These are phyloP conservation scores for Colletotrichum spinosum DNA, from an alignment of 2,329 filamentous ascomycete species.

Conservation along the genomic window DNA sequence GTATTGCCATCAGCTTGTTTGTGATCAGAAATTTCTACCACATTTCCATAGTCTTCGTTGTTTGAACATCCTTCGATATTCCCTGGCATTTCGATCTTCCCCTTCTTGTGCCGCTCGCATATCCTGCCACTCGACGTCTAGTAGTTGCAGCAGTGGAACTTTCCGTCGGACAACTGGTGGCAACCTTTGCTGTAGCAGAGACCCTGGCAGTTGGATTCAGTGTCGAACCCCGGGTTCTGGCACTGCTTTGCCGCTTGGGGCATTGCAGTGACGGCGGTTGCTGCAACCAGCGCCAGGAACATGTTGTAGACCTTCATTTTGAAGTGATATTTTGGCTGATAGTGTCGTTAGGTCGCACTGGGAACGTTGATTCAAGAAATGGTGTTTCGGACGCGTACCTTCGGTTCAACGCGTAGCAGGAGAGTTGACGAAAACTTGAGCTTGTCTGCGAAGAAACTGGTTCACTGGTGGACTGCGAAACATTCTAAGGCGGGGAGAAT, in stretches of 20 bases:
- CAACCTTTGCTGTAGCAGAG: constrained; percentile 14
- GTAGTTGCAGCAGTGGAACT: constrained; percentile 9
- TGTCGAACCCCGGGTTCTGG: constrained; percentile 5
- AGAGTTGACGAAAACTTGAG: too few relatives aligned
- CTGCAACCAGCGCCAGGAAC: background rate
- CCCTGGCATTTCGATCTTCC: background rate
- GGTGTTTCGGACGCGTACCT: background rate
- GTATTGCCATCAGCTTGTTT: too few relatives aligned
- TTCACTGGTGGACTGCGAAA: too few relatives aligned
- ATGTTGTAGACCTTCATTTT: constrained; percentile 6
- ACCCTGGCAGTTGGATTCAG: constrained; percentile 4
- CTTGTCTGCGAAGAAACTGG: too few relatives aligned
- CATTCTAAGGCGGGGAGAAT: too few relatives aligned
- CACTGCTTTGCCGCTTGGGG: constrained; percentile 9
- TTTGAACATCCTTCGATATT: background rate
- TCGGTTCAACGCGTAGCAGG: background rate
- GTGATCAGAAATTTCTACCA: too few relatives aligned
- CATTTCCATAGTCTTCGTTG: too few relatives aligned
- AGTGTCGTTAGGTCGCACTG: background rate
- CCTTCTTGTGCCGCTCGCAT: background rate
- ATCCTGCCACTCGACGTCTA: background rate
- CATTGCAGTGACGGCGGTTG: background rate
- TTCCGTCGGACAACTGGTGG: background rate
- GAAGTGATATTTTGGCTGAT: too few relatives aligned
- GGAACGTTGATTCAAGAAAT: background rate